Conservation (phyloP, 441 rosid genomes). For the Adansonia gregorii region DNA sequence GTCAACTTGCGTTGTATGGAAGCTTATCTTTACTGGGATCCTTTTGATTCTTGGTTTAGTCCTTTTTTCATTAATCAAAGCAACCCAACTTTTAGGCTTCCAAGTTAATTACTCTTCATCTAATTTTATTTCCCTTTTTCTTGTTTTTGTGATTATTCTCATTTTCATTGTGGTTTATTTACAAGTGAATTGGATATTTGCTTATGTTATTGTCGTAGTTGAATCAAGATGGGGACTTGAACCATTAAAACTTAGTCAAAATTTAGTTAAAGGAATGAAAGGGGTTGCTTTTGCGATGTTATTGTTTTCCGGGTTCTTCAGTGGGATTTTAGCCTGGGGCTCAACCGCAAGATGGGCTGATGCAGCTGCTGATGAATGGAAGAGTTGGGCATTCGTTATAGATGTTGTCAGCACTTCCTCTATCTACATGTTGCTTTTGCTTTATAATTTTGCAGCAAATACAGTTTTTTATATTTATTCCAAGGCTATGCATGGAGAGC, state of each 20-base stretch:
- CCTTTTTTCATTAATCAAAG: constrained; percentile 30
- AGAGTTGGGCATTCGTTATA: constrained; percentile 42
- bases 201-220: constrained; percentile 61
- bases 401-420: constrained; percentile 51
- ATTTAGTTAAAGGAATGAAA: constrained; percentile 53
- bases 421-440: constrained; percentile 32
- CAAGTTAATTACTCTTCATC: constrained; percentile 42
- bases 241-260: constrained; percentile 64
- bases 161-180: constrained; percentile 36
- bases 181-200: constrained; percentile 55
- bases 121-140: constrained; percentile 30
- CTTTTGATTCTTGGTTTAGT: constrained; percentile 35
- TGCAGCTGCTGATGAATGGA: constrained; percentile 37
- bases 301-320: constrained; percentile 35
- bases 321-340: constrained; percentile 37
- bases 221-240: constrained; percentile 67
- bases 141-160: constrained; percentile 24
- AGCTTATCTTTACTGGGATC: constrained; percentile 38
- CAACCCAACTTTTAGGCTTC: constrained; percentile 34
- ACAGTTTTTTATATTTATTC: constrained; percentile 72
- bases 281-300: constrained; percentile 42
- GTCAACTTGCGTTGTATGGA: constrained; percentile 36
- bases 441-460: constrained; percentile 47
- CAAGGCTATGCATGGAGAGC: constrained; percentile 72
- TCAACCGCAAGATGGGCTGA: constrained; percentile 27